Evolutionary conservation across 768 basidiomycete species (phyloP).

Genomic region (Daedalea quercina): DNA sequence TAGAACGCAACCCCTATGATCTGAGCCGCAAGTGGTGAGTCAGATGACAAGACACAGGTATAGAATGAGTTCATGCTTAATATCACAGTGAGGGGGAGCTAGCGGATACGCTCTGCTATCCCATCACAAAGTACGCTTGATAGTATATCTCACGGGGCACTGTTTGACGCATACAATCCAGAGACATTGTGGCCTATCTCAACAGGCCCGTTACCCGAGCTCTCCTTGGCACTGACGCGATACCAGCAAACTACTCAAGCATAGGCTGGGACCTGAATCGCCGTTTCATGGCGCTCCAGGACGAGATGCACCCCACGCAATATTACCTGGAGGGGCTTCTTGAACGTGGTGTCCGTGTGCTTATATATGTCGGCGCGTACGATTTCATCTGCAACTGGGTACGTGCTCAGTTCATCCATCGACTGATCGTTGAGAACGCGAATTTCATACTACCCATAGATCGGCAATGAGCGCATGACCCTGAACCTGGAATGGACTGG

Average conservation of each 20-base stretch:
- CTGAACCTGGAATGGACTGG: constrained; percentile 56
- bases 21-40: constrained; percentile 47
- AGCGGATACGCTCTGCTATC: constrained; percentile 49
- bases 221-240: constrained; percentile 55
- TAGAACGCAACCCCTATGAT: constrained; percentile 53
- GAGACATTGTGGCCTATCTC: constrained; percentile 57
- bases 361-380: constrained; percentile 49
- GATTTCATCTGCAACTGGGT: constrained; percentile 56
- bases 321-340: constrained; percentile 47
- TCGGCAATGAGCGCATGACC: constrained; percentile 61
- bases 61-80: neutral
- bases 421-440: constrained; percentile 12
- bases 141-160: neutral
- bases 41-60: neutral
- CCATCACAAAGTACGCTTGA: constrained; percentile 33
- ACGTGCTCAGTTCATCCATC: neutral
- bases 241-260: constrained; percentile 31
- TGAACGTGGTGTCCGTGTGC: constrained; percentile 43
- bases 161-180: constrained; percentile 19
- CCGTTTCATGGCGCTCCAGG: constrained; percentile 45
- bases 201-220: constrained; percentile 46
- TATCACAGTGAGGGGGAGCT: constrained; percentile 37
- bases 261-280: constrained; percentile 34
- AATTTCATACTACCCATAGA: constrained; percentile 30
- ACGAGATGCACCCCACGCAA: constrained; percentile 28